Conservation (phyloP, 225 moss, liverwort and hornwort species). For the Lunularia cruciata region DNA sequence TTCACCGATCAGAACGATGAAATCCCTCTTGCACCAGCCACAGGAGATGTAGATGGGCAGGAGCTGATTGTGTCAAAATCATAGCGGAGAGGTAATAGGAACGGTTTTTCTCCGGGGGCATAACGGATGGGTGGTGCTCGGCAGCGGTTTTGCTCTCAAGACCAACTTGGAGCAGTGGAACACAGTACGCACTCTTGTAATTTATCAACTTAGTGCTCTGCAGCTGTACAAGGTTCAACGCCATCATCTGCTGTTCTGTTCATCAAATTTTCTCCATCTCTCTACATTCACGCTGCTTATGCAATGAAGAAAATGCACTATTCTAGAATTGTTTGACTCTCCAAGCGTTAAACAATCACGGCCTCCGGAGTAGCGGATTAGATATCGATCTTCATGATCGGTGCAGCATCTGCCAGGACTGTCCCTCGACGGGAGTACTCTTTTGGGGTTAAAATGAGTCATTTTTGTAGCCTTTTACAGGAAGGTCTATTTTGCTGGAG, state of each 20-base stretch:
- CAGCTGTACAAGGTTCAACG: conserved; percentile 10
- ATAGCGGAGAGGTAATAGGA: conserved; percentile 19
- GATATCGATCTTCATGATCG: not conserved
- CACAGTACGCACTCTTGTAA: conserved; percentile 19
- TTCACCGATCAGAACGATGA: conserved; percentile 63
- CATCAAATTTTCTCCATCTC: not conserved
- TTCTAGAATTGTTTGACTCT: conserved; percentile 5
- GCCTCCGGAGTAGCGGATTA: not conserved
- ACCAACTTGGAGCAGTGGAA: conserved; percentile 22
- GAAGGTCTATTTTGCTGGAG: not conserved
- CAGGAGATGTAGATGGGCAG: conserved; percentile 27
- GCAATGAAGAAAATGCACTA: conserved; percentile 7
- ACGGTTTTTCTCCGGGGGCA: not conserved
- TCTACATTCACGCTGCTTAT: not conserved
- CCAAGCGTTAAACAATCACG: not conserved
- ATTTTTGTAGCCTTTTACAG: conserved; percentile 8
- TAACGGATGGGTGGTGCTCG: conserved; percentile 5
- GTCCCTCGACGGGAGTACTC: not conserved
- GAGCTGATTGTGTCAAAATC: conserved; percentile 43
- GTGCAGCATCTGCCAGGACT: not conserved
- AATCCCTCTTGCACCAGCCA: conserved; percentile 45
- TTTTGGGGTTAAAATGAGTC: conserved; percentile 10
- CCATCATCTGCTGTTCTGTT: conserved; percentile 3
- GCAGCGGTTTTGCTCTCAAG: conserved; percentile 12
- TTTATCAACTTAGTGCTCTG: conserved; percentile 19